Evolutionary conservation across 2,329 filamentous ascomycete genomes (phyloP).

Genomic region (Aspergillus sp.): DNA sequence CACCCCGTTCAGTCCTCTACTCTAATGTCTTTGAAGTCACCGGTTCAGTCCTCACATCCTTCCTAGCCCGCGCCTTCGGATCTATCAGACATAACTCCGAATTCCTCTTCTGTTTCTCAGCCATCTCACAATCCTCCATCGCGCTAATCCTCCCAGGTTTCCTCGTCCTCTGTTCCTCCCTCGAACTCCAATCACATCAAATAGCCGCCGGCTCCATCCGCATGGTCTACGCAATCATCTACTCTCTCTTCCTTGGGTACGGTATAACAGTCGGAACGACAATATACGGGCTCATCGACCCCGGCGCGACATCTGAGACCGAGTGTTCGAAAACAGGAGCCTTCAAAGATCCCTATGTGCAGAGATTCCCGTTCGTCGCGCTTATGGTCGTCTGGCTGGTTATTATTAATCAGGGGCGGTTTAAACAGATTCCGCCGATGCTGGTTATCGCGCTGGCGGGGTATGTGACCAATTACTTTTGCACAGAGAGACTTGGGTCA

Average conservation of each 20-base stretch:
- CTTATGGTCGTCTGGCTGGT: constrained; percentile 66
- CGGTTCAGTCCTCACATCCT: constrained; percentile 60
- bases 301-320: constrained; percentile 44
- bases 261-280: constrained; percentile 62
- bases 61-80: constrained; percentile 61
- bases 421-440: constrained; percentile 71
- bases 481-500: constrained; percentile 56
- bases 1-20: constrained; percentile 63
- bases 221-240: constrained; percentile 68
- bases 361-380: constrained; percentile 66
- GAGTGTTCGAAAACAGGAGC: constrained; percentile 44
- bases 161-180: constrained; percentile 52
- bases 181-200: constrained; percentile 63
- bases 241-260: constrained; percentile 65
- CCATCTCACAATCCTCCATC: constrained; percentile 65
- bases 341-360: constrained; percentile 38
- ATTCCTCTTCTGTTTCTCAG: constrained; percentile 61
- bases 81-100: constrained; percentile 3
- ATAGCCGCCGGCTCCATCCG: constrained; percentile 65
- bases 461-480: constrained; percentile 70
- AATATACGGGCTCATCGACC: constrained; percentile 57
- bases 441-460: constrained; percentile 64
- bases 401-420: constrained; percentile 75
- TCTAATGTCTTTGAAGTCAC: constrained; percentile 60
- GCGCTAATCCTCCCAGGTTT: constrained; percentile 68